Percentiles rank a stretch among this genome's conserved stretches.
Evolutionary conservation across 768 basidiomycete genomes (phyloP).

Genomic region (Cystobasidium onofrii): DNA sequence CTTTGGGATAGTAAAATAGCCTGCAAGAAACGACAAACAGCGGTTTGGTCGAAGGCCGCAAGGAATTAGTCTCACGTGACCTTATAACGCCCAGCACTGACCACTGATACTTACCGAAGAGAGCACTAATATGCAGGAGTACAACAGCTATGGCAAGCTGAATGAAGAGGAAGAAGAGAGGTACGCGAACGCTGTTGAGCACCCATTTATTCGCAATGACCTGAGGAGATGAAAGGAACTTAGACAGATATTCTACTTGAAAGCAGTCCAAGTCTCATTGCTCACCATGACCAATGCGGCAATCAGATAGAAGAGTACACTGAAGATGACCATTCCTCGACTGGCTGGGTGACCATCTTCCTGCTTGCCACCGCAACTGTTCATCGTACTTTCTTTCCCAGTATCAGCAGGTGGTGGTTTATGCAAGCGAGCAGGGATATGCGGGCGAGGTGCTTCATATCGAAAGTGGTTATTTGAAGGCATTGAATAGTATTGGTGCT

Average conservation of each 20-base stretch:
- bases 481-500: neutral
- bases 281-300: conserved; percentile 65
- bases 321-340: conserved; percentile 39
- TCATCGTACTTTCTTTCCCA: neutral
- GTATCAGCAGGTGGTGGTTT: neutral
- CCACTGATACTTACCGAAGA: conserved; percentile 38
- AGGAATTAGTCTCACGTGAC: neutral
- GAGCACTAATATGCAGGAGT: conserved; percentile 55
- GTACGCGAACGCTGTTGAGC: conserved; percentile 61
- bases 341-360: conserved; percentile 30
- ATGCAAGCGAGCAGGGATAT: neutral
- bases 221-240: conserved; percentile 50
- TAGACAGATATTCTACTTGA: neutral
- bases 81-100: too few relatives aligned
- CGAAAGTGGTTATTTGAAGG: neutral
- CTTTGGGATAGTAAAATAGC: conserved; percentile 60
- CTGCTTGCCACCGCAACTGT: neutral
- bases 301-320: conserved; percentile 78
- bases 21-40: conserved; percentile 49
- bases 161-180: conserved; percentile 75
- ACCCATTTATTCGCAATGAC: conserved; percentile 88
- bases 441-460: neutral
- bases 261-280: neutral
- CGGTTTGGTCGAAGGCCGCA: too few relatives aligned
- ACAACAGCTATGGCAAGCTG: conserved; percentile 72